Percentiles rank a stretch among this genome's conserved stretches.
These are phyloP conservation scores for Populus nigra DNA, from an alignment of 345 rosid genomes.

Conservation along the genomic window DNA sequence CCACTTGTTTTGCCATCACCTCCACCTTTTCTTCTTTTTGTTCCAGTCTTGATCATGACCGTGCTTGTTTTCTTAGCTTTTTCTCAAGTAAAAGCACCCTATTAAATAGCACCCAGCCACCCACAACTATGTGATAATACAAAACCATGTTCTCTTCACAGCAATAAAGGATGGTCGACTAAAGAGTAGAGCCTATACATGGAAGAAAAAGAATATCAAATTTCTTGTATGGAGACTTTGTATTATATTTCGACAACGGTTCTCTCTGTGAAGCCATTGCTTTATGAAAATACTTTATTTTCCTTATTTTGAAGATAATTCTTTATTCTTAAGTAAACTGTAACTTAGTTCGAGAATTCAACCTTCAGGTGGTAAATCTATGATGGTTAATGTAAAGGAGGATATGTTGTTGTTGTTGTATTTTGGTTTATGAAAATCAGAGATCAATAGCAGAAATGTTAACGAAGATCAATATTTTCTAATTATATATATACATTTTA, in stretches of 20 bases:
- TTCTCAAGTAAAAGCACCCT: conserved; percentile 2
- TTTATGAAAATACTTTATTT: neutral
- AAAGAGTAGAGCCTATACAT: neutral
- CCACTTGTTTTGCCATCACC: conserved; percentile 28
- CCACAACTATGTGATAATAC: neutral
- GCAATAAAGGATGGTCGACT: neutral
- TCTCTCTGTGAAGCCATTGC: neutral
- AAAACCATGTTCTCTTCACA: neutral
- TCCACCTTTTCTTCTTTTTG: conserved; percentile 17
- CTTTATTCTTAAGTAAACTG: neutral
- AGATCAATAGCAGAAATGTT: neutral
- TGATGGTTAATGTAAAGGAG: neutral
- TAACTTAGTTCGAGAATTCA: neutral
- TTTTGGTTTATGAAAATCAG: neutral
- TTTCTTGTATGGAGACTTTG: neutral
- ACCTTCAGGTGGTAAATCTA: no score
- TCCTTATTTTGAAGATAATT: neutral
- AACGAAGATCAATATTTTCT: no score
- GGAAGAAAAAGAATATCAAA: neutral
- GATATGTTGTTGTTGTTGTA: no score
- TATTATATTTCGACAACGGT: neutral
- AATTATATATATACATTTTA: no score
- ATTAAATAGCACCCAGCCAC: neutral
- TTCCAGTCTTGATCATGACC: conserved; percentile 29
- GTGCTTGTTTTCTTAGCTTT: conserved; percentile 24